Evolutionary conservation across 2,329 filamentous ascomycete species (phyloP).

Genomic region (Ascochyta koolunga): DNA sequence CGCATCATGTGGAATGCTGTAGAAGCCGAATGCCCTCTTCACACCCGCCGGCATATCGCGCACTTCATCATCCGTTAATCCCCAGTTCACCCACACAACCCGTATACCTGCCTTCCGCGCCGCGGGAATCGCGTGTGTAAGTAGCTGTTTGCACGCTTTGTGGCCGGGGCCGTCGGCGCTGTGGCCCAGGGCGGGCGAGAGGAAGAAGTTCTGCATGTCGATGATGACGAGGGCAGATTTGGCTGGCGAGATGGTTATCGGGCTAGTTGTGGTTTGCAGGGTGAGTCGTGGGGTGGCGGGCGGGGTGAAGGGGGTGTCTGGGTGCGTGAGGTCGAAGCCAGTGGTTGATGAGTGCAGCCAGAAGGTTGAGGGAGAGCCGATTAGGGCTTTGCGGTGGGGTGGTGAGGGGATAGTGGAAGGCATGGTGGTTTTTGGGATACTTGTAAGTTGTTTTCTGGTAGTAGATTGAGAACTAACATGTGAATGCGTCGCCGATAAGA

Average conservation of each 20-base stretch:
- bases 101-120: slow-evolving; percentile 48
- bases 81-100: slow-evolving; percentile 53
- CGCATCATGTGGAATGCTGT: slow-evolving; percentile 24
- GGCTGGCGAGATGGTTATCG: slow-evolving; percentile 43
- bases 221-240: slow-evolving; percentile 50
- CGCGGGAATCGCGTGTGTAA: slow-evolving; percentile 47
- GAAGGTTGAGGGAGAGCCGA: slow-evolving; percentile 52
- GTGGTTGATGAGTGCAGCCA: slow-evolving; percentile 53
- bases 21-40: slow-evolving; percentile 47
- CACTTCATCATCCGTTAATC: slow-evolving; percentile 46
- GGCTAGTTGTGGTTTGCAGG: slow-evolving; percentile 32
- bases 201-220: slow-evolving; percentile 55
- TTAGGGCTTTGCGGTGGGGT: slow-evolving; percentile 42
- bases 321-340: slow-evolving; percentile 57
- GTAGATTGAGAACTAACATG: no score
- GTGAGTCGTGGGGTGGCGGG: slow-evolving; percentile 27
- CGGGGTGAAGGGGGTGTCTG: slow-evolving; percentile 19
- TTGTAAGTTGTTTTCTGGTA: no score
- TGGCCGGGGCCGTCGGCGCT: slow-evolving; percentile 25
- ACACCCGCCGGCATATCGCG: slow-evolving; percentile 47
- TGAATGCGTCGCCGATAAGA: no score
- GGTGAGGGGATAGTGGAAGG: not conserved
- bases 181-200: slow-evolving; percentile 37
- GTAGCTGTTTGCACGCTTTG: slow-evolving; percentile 36
- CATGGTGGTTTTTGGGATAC: not conserved